Conservation (phyloP, 129 eudicot species). For the Pseudognaphalium luteoalbum region DNA sequence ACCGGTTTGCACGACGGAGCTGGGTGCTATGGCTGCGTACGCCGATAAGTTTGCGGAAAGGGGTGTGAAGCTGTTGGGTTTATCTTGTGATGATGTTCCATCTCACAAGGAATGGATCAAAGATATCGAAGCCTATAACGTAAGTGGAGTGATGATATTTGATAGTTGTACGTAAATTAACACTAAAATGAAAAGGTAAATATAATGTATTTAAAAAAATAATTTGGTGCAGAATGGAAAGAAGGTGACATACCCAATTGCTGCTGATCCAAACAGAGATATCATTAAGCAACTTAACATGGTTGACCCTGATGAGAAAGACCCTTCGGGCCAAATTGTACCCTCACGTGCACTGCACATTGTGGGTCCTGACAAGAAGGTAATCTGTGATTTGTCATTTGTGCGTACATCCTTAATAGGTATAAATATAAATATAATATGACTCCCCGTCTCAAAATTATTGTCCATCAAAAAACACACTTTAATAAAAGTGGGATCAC, state of each 20-base stretch:
- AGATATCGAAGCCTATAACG: conserved; percentile 77
- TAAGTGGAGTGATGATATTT: background rate
- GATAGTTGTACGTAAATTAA: background rate
- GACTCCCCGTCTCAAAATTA: no score
- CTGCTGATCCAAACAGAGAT: conserved; percentile 69
- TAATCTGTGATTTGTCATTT: background rate
- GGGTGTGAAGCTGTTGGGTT: conserved; percentile 81
- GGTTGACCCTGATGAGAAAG: conserved; percentile 90
- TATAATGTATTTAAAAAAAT: background rate
- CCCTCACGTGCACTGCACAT: conserved; percentile 89
- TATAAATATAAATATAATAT: no score
- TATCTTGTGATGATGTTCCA: conserved; percentile 72
- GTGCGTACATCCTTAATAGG: no score
- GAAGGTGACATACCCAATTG: conserved; percentile 69
- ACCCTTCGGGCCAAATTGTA: conserved; percentile 38
- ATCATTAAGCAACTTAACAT: conserved; percentile 75
- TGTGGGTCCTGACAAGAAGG: conserved; percentile 81
- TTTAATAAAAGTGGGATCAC: no score
- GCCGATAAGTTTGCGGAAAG: conserved; percentile 64
- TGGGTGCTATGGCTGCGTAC: conserved; percentile 76
- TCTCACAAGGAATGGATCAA: conserved; percentile 91
- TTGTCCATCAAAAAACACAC: no score
- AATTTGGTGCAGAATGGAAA: conserved; percentile 45
- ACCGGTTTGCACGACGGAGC: conserved; percentile 93
- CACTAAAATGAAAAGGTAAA: background rate